phyloP scores from a whole-genome alignment of 2,329 filamentous ascomycete genomes.

The Colletotrichum paranaense region DNA sequence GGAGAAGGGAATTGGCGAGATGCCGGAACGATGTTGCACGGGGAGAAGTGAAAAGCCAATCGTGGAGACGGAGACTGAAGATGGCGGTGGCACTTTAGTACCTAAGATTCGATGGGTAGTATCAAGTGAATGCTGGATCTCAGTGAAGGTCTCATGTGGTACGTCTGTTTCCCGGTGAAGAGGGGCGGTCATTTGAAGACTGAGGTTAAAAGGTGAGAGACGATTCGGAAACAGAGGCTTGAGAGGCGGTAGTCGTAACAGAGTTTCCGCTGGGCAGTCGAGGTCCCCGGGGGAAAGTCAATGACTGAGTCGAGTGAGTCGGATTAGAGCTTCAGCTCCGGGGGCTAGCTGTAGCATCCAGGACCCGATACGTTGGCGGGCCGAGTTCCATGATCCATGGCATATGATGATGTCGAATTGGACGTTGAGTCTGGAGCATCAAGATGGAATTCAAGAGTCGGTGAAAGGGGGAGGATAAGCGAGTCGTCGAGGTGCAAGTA shows the following conservation, averaged over 20 bases:
- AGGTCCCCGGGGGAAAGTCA: neutral
- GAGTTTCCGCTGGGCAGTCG: neutral
- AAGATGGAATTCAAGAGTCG: conserved; percentile 2
- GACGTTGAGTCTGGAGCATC: neutral
- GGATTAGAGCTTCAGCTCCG: neutral
- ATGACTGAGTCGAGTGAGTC: neutral
- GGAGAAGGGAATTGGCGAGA: neutral
- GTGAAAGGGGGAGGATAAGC: conserved; percentile 9
- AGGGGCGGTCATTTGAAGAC: neutral
- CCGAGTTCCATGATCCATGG: too few species aligned
- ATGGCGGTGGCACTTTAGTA: neutral
- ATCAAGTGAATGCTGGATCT: neutral
- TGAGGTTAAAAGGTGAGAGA: neutral
- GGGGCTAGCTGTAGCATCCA: neutral
- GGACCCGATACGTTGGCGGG: neutral
- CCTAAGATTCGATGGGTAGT: neutral
- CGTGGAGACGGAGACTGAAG: neutral
- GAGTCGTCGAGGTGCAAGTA: neutral
- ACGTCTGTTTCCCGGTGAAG: neutral
- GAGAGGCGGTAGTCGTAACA: neutral
- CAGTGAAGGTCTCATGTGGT: neutral
- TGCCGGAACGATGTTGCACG: conserved; percentile 22
- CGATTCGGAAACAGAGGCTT: neutral
- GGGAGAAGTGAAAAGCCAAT: conserved; percentile 12
- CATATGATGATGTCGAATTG: too few species aligned